Conservation (phyloP, 345 rosid genomes). For the Xanthoceras sorbifolium region DNA sequence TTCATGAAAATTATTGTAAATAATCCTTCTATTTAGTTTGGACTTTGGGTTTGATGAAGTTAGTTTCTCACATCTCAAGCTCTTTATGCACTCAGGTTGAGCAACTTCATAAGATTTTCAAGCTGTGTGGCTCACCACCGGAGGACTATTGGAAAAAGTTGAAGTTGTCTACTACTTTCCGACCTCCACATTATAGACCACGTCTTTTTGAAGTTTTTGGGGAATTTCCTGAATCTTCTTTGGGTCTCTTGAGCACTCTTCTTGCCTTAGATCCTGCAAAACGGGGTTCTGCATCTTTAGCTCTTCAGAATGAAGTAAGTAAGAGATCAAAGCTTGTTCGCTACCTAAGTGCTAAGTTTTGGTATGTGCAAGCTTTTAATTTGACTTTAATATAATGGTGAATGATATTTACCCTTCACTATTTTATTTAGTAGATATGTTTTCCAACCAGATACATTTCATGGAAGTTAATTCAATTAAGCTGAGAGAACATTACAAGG, state of each 20-base stretch:
- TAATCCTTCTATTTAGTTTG: neutral
- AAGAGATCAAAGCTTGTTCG: neutral
- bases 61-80: slow-evolving; percentile 8
- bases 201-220: slow-evolving; percentile 36
- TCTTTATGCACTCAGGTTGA: slow-evolving; percentile 58
- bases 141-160: slow-evolving; percentile 86
- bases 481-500: neutral
- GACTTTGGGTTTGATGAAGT: neutral
- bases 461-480: neutral
- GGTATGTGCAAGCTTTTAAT: neutral
- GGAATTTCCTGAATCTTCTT: slow-evolving; percentile 49
- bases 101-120: slow-evolving; percentile 82
- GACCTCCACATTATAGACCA: slow-evolving; percentile 52
- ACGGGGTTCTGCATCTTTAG: slow-evolving; percentile 52
- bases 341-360: too few relatives aligned
- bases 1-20: neutral
- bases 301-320: slow-evolving; percentile 50
- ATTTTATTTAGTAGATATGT: neutral
- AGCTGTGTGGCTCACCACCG: slow-evolving; percentile 84
- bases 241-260: slow-evolving; percentile 53
- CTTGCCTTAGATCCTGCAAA: slow-evolving; percentile 59
- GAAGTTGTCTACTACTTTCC: slow-evolving; percentile 58
- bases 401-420: neutral
- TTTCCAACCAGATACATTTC: neutral
- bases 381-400: neutral